Evolutionary conservation across 2,329 filamentous ascomycete species (phyloP), one percentile per base, ranked within the genome.

Genomic region (Fusarium sororula): DNA sequence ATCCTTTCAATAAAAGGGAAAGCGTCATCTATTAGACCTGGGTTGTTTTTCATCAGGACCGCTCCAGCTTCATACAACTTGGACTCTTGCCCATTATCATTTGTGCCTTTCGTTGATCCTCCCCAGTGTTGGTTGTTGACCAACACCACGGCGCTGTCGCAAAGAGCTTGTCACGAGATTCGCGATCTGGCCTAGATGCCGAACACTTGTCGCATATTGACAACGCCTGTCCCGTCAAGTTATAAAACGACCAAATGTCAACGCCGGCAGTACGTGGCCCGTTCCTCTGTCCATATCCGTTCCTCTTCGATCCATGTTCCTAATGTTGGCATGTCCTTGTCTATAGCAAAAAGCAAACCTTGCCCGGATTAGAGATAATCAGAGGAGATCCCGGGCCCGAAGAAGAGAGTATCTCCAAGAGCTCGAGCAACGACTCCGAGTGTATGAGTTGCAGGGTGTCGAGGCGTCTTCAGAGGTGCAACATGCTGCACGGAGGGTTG

Each of bases 401-500:
- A 88, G 91, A 72, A 93, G 92, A 83, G 92, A 94, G 78, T 94
- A 95, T 79, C 83, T 94, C 44, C 85, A 90, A 70, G 91, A 93
- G 63, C 87, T 94, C 35, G 92, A 95, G 81, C 84, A 87, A 61
- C 90, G 90, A 68, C 77, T 83, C 41, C 88, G 90, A 53, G 82
- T 84, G 59, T 93, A 88, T 79, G 91, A 94, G 80, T 85, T 89
- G 42, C 84, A 88, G 38, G 92, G 93, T 24, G 87, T 93, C 55
- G 88, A 92, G 77, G 92, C 91, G 7, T 92, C 90, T 2, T 84
- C 87, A n/a, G 92, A 94, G 78, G 90, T 95, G 17, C 93, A 95
- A 79, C 83, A 87, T 57, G 93, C 92, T 2, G 93, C 92, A 5
- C 85, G 91, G 63, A 88, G 84, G 62, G 93, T 94, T 6, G 87